Percentiles rank a stretch among this genome's conserved stretches.
Conservation (phyloP, 805 yeast genomes). For the Saccharomyces mikatae region DNA sequence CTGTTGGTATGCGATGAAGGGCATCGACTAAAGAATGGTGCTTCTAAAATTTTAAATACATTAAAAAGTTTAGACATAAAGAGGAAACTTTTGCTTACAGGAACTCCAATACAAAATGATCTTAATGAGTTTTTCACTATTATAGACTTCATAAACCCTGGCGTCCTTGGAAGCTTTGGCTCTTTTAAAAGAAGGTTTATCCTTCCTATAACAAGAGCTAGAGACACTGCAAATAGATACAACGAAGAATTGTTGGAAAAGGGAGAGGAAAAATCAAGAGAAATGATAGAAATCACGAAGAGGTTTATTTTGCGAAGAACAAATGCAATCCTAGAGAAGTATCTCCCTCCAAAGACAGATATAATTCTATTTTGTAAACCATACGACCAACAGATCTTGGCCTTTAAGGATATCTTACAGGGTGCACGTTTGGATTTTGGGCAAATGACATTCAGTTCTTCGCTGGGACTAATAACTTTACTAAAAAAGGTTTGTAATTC, state of each 20-base stretch:
- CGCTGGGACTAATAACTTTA: conserved; percentile 61
- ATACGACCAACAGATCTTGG: conserved; percentile 45
- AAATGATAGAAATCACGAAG: conserved; percentile 55
- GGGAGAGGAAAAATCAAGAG: conserved; percentile 59
- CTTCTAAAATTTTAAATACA: conserved; percentile 63
- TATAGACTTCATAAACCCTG: conserved; percentile 79
- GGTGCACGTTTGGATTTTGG: conserved; percentile 24
- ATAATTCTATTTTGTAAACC: conserved; percentile 73
- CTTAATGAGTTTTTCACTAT: conserved; percentile 73
- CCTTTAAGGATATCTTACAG: conserved; percentile 45
- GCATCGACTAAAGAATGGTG: conserved; percentile 71
- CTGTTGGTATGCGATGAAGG: conserved; percentile 91
- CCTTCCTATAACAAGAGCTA: conserved; percentile 60
- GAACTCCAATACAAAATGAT: conserved; percentile 93
- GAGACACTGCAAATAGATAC: conserved; percentile 55
- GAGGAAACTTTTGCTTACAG: conserved; percentile 63
- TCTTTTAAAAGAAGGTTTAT: conserved; percentile 55
- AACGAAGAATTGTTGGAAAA: conserved; percentile 39
- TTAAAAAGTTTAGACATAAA: conserved; percentile 47
- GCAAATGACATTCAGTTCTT: conserved; percentile 31
- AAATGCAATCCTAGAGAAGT: conserved; percentile 45
- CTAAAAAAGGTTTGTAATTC: conserved; percentile 81
- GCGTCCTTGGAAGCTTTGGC: conserved; percentile 56
- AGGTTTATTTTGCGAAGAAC: conserved; percentile 69
- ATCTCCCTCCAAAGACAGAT: conserved; percentile 70